Evolutionary conservation across 2,329 filamentous ascomycete genomes (phyloP), one percentile per base, ranked within the genome.

Genomic region (Microcyclosporella mali): DNA sequence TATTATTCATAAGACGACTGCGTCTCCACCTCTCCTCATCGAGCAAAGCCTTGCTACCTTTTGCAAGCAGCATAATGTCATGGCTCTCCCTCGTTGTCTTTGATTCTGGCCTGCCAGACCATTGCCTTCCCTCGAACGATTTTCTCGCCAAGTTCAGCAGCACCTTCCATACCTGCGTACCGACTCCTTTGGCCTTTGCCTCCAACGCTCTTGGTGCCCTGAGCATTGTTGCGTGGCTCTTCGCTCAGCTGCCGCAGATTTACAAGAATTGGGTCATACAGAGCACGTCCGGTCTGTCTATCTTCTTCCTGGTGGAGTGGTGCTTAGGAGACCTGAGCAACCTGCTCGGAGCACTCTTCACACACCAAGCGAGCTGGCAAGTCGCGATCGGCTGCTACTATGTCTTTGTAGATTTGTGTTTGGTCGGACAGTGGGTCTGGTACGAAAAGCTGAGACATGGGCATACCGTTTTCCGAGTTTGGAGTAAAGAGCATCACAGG

Each of bases 181-280:
- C 81, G 10, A 81, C 78, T 14, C 73, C 75, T 41, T 71, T 82
- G 41, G 79, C 79, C 16, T 70, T 83, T 46, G 50, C 80, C 44
- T 84, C 81, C 16, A 79, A 77, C 4, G 49, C 73, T 2, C 69
- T 83, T 40, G 81, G 81, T 15, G 72, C 70, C 0, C 65, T 79
- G 47, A 82, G 78, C 56, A 84, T 84, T 47, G 53, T 81, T 38
- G 77, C 79, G 33, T 84, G 81, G 81, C 70, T 84, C 2, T 84
- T 82, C 58, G 81, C 81, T 10, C 81, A 84, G 60, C 66, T 84
- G 19, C 81, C 81, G 1, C 81, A 84, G 56, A 82, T 84, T 49
- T 81, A 77, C 66, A 83, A 83, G 66, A 84, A 84, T 58, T 78
- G 78, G 58, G 70, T 70, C 40, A 61, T 82, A 15, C 72, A 79